Evolutionary conservation across 257 asterid species (phyloP).

Genomic region (Primulina tabacum): DNA sequence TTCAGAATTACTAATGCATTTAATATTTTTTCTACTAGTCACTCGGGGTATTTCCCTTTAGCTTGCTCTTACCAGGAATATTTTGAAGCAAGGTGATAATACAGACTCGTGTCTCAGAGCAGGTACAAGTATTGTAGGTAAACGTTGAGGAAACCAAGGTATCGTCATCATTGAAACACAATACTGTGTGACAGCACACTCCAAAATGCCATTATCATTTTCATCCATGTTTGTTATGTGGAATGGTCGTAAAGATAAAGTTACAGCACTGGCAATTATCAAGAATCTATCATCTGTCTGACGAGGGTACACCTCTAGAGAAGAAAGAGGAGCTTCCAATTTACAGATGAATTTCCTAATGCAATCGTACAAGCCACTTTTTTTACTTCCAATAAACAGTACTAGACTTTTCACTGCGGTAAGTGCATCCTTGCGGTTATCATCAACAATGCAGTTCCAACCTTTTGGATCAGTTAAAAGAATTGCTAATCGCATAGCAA

Average conservation of each 20-base stretch:
- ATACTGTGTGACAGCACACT: constrained; percentile 60
- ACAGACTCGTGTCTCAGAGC: constrained; percentile 87
- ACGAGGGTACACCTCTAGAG: constrained; percentile 37
- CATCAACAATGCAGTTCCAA: constrained; percentile 63
- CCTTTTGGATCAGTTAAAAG: constrained; percentile 75
- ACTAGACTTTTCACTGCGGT: constrained; percentile 57
- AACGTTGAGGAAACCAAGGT: constrained; percentile 85
- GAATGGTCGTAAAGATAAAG: constrained; percentile 82
- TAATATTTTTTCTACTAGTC: too few relatives aligned
- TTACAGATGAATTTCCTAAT: constrained; percentile 65
- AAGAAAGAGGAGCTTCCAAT: constrained; percentile 51
- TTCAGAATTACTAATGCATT: too few relatives aligned
- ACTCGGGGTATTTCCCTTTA: not conserved
- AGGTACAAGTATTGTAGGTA: constrained; percentile 77
- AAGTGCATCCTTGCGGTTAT: constrained; percentile 43
- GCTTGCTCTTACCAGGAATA: constrained; percentile 70
- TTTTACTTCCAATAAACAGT: constrained; percentile 55
- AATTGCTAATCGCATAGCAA: constrained; percentile 87
- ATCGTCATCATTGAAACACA: constrained; percentile 69
- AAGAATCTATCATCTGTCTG: constrained; percentile 68
- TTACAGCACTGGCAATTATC: constrained; percentile 79
- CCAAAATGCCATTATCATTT: constrained; percentile 41
- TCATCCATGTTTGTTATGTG: constrained; percentile 42
- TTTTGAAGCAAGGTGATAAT: constrained; percentile 71
- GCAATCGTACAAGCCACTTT: constrained; percentile 56